phyloP scores from a whole-genome alignment of 371 early-diverging fungal genomes.

The Dinochytrium kinnereticum region DNA sequence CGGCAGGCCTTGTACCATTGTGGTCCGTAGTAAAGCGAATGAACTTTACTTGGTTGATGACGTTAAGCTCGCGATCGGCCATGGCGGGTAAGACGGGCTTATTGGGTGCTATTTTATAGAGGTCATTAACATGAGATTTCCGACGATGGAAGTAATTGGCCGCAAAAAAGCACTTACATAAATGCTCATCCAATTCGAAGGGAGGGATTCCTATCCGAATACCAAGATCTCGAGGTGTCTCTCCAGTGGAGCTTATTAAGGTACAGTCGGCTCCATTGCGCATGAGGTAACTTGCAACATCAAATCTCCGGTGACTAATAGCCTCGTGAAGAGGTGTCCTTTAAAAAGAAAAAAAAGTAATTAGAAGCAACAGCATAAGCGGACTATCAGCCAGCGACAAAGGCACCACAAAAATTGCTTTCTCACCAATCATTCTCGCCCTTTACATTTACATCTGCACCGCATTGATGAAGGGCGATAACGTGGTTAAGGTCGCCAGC shows the following conservation, averaged over 20 bases:
- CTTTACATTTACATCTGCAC: conserved; percentile 37
- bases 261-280: conserved; percentile 26
- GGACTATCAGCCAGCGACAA: not conserved
- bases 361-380: not conserved
- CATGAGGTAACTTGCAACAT: conserved; percentile 34
- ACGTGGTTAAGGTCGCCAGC: conserved; percentile 45
- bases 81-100: too few species aligned
- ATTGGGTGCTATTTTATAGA: too few species aligned
- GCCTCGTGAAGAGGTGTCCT: conserved; percentile 55
- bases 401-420: not conserved
- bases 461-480: conserved; percentile 33
- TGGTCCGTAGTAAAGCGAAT: conserved; percentile 7
- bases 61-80: not conserved
- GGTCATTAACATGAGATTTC: too few species aligned
- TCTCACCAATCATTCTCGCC: conserved; percentile 50
- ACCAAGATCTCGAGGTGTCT: conserved; percentile 33
- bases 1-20: not conserved
- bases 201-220: conserved; percentile 21
- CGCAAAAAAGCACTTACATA: conserved; percentile 32
- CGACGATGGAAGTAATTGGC: too few species aligned
- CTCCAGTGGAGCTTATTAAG: conserved; percentile 18
- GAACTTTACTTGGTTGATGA: conserved; percentile 15
- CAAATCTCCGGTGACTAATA: conserved; percentile 20
- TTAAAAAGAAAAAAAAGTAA: not conserved
- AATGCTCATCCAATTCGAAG: conserved; percentile 32